Evolutionary conservation across 2,329 filamentous ascomycete species (phyloP).

Genomic region (Pseudocercospora ulei): DNA sequence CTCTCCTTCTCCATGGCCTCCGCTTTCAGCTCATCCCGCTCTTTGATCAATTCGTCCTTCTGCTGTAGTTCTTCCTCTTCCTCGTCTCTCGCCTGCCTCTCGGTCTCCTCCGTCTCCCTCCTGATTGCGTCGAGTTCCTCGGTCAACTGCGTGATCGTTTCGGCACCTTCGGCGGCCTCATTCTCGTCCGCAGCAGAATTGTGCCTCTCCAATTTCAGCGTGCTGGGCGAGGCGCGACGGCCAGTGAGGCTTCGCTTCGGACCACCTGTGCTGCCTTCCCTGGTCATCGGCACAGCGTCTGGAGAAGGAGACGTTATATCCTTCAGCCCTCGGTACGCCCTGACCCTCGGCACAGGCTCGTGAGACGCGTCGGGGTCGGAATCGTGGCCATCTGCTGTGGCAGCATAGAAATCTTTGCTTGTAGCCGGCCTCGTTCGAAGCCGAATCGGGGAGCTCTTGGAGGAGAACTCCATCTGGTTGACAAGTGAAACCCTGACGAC

Average conservation of each 20-base stretch:
- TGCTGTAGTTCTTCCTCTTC: slow-evolving; percentile 44
- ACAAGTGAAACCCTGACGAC: slow-evolving; percentile 88
- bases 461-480: slow-evolving; percentile 84
- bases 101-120: slow-evolving; percentile 70
- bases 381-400: slow-evolving; percentile 26
- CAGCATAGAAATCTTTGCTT: slow-evolving; percentile 39
- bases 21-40: slow-evolving; percentile 68
- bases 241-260: slow-evolving; percentile 58
- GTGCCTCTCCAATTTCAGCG: slow-evolving; percentile 33
- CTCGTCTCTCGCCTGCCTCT: slow-evolving; percentile 56
- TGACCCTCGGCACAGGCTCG: slow-evolving; percentile 45
- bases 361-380: slow-evolving; percentile 38
- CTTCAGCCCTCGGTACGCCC: slow-evolving; percentile 40
- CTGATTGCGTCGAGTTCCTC: slow-evolving; percentile 69
- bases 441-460: slow-evolving; percentile 74
- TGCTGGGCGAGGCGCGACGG: slow-evolving; percentile 59
- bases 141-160: slow-evolving; percentile 67
- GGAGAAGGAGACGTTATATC: slow-evolving; percentile 52
- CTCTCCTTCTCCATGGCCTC: slow-evolving; percentile 83
- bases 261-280: slow-evolving; percentile 53
- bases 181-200: slow-evolving; percentile 32
- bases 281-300: slow-evolving; percentile 53
- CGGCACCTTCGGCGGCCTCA: slow-evolving; percentile 50
- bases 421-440: slow-evolving; percentile 55
- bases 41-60: slow-evolving; percentile 52